phyloP scores from a whole-genome alignment of 441 rosid genomes.

The Gossypium laxum region DNA sequence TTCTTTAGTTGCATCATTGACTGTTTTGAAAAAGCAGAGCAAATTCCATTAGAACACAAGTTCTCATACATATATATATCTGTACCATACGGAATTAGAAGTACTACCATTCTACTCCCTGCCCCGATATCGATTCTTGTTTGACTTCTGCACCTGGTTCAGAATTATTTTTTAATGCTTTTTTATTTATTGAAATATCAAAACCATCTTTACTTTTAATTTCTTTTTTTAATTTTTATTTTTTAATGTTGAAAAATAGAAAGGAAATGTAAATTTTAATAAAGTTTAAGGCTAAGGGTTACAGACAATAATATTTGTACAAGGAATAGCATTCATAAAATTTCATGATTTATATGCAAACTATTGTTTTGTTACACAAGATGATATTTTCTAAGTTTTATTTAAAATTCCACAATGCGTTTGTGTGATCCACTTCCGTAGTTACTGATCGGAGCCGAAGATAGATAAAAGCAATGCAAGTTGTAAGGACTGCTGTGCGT shows the following conservation, averaged over 20 bases:
- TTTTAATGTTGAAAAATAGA: neutral
- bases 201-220: neutral
- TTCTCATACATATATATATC: neutral
- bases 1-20: neutral
- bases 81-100: neutral
- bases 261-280: neutral
- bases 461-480: neutral
- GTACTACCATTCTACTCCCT: neutral
- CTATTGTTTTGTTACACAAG: neutral
- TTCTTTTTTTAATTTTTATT: too few relatives aligned
- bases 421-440: conserved; percentile 3
- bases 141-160: neutral
- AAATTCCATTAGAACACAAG: neutral
- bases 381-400: neutral
- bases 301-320: neutral
- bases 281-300: neutral
- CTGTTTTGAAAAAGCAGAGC: neutral
- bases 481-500: neutral
- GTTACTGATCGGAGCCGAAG: neutral
- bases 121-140: neutral
- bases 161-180: neutral
- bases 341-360: neutral
- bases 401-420: neutral
- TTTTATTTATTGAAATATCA: neutral
- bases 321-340: neutral